These are phyloP conservation scores for Cunninghamia lanceolata DNA, from an alignment of 75 land plant genomes.

Conservation along the genomic window DNA sequence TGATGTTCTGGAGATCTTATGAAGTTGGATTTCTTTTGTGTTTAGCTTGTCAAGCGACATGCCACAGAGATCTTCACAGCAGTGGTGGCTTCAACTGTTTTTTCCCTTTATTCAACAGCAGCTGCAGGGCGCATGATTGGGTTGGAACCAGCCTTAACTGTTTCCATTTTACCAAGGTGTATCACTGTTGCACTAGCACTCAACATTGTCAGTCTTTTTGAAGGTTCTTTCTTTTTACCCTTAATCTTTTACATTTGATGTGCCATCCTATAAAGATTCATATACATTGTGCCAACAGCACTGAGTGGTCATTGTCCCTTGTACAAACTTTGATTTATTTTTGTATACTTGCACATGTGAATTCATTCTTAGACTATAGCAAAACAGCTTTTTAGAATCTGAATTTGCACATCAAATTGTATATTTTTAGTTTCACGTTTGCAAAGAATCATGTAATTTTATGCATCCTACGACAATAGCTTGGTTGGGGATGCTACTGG, in stretches of 20 bases:
- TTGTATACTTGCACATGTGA: not conserved
- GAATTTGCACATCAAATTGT: not conserved
- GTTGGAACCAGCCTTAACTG: conserved; percentile 61
- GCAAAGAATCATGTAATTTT: not conserved
- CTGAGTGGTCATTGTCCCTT: not conserved
- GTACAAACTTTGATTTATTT: not conserved
- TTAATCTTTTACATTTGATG: not conserved
- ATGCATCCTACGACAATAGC: not conserved
- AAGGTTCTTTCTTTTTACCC: conserved; percentile 48
- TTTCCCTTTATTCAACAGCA: conserved; percentile 96
- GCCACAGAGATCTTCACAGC: conserved; percentile 94
- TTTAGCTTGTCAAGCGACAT: conserved; percentile 92
- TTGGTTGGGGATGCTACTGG: not conserved
- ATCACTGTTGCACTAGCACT: conserved; percentile 97
- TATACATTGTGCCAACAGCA: not conserved
- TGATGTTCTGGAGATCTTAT: not conserved
- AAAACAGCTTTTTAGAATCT: not conserved
- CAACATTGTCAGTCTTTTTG: conserved; percentile 88
- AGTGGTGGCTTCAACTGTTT: conserved; percentile 69
- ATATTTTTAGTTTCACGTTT: not conserved
- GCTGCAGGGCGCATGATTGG: conserved; percentile 71
- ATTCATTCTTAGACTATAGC: not conserved
- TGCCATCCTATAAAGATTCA: not conserved
- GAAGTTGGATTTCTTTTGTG: conserved; percentile 8
- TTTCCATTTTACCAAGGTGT: conserved; percentile 92